Evolutionary conservation across 2,329 filamentous ascomycete genomes (phyloP).

Genomic region (Metarhizium sp.): DNA sequence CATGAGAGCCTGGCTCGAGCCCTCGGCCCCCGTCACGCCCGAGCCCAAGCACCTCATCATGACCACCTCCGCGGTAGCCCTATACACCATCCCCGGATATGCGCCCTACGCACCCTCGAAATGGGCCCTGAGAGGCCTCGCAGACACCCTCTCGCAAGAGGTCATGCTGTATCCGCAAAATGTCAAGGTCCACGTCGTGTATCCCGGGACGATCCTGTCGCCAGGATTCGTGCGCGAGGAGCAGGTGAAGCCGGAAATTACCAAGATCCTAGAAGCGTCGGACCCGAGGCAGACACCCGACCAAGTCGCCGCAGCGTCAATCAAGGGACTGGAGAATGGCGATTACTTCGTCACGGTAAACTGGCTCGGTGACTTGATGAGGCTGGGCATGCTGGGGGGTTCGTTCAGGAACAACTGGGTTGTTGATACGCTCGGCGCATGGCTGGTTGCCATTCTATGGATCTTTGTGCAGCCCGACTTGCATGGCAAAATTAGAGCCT

Average conservation of each 20-base stretch:
- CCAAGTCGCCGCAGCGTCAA: constrained; percentile 60
- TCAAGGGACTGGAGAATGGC: constrained; percentile 69
- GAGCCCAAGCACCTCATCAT: constrained; percentile 74
- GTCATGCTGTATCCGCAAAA: constrained; percentile 76
- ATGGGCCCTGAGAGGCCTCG: constrained; percentile 71
- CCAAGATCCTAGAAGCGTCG: constrained; percentile 68
- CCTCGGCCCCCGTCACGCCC: constrained; percentile 30
- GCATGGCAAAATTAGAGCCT: constrained; percentile 47
- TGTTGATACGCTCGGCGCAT: constrained; percentile 47
- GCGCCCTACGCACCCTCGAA: constrained; percentile 76
- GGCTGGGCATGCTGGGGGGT: constrained; percentile 47
- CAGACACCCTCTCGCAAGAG: constrained; percentile 78
- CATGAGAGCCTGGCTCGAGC: constrained; percentile 62
- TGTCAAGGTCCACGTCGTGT: constrained; percentile 73
- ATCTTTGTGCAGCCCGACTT: constrained; percentile 48
- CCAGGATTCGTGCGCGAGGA: constrained; percentile 72
- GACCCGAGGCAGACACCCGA: constrained; percentile 74
- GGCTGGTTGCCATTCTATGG: constrained; percentile 45
- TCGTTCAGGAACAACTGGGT: constrained; percentile 49
- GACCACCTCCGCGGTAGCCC: constrained; percentile 67
- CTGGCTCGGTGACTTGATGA: constrained; percentile 63
- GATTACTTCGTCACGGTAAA: constrained; percentile 72
- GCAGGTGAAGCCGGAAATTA: constrained; percentile 68
- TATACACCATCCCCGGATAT: constrained; percentile 75
- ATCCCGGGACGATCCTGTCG: constrained; percentile 73